Evolutionary conservation across 345 rosid species (phyloP).

Genomic region (Jatropha curcas): DNA sequence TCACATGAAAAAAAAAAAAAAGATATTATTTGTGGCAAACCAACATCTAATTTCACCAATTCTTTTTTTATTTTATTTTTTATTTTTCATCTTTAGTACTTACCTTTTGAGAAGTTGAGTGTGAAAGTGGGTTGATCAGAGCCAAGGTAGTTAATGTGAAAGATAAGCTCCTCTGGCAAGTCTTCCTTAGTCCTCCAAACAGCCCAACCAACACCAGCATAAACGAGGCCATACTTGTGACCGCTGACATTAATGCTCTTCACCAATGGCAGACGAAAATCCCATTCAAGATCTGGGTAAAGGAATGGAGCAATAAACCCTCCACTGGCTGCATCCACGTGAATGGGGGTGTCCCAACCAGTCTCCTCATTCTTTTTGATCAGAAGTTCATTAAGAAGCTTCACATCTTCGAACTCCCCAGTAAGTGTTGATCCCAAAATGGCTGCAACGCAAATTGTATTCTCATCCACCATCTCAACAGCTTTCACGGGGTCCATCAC

Average conservation of each 20-base stretch:
- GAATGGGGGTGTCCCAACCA: slow-evolving; percentile 21
- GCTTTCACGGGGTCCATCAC: slow-evolving; percentile 18
- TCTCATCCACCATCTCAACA: slow-evolving; percentile 22
- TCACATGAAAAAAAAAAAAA: too few relatives aligned
- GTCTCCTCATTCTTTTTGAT: slow-evolving; percentile 10
- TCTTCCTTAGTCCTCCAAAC: slow-evolving; percentile 23
- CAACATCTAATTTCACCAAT: neutral
- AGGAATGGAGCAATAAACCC: slow-evolving; percentile 27
- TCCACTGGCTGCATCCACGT: slow-evolving; percentile 26
- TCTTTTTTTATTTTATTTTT: too few relatives aligned
- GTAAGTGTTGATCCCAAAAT: slow-evolving; percentile 17
- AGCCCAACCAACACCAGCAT: slow-evolving; percentile 29
- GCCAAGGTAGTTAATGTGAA: slow-evolving; percentile 22
- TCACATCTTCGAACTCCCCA: slow-evolving; percentile 20
- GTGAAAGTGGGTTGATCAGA: slow-evolving; percentile 27
- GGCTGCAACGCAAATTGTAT: slow-evolving; percentile 17
- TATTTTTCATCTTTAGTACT: neutral
- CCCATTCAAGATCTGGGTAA: slow-evolving; percentile 21
- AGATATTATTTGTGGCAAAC: neutral
- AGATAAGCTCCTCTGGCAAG: slow-evolving; percentile 27
- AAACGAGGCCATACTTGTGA: slow-evolving; percentile 21
- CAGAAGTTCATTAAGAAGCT: slow-evolving; percentile 18
- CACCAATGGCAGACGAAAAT: slow-evolving; percentile 24
- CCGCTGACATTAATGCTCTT: slow-evolving; percentile 28
- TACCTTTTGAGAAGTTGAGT: slow-evolving; percentile 26